phyloP scores from a whole-genome alignment of 148 eudicot species.

The Diospyros kaki region DNA sequence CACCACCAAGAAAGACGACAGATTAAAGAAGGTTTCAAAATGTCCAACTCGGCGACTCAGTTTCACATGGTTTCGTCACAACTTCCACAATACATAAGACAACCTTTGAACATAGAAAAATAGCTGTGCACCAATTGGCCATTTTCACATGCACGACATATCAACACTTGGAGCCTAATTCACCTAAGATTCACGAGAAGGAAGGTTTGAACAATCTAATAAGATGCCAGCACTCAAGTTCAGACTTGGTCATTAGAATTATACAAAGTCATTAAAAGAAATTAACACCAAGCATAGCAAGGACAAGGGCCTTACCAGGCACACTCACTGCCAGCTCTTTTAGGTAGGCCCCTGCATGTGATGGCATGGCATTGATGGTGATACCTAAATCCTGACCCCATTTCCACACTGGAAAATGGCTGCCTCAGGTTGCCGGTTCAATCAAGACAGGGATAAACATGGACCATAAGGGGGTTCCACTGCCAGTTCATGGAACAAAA shows the following conservation, averaged over 20 bases:
- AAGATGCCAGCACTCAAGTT: no score
- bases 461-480: neutral
- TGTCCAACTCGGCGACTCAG: neutral
- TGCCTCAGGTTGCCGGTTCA: neutral
- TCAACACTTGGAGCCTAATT: no score
- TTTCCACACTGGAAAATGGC: neutral
- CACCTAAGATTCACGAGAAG: no score
- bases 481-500: neutral
- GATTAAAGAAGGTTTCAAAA: no score
- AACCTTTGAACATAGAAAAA: no score
- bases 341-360: no score
- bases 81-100: neutral
- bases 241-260: neutral
- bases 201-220: no score
- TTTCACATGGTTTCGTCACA: neutral
- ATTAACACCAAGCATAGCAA: neutral
- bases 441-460: neutral
- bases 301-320: neutral
- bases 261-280: neutral
- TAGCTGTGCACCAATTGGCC: no score
- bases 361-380: slow-evolving; percentile 6
- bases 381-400: neutral
- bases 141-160: no score
- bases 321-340: neutral
- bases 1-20: no score